A percentile compares a stretch with the other conserved stretches of the same genome.
Evolutionary conservation across 2,329 filamentous ascomycete genomes (phyloP).

Genomic region (Ophiostoma angusticollis): DNA sequence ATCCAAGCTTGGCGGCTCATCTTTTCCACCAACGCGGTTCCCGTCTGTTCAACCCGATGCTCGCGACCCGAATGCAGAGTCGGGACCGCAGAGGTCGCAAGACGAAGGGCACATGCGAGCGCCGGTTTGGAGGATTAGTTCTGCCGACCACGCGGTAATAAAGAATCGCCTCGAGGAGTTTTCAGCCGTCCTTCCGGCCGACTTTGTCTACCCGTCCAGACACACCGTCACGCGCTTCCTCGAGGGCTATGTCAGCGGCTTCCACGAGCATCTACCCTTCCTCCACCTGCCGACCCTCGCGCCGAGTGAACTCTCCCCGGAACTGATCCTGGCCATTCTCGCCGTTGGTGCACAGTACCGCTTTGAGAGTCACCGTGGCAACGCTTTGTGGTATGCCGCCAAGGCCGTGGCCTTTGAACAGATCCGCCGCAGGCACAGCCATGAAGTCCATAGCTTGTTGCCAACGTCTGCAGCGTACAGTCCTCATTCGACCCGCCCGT

Average conservation of each 20-base stretch:
- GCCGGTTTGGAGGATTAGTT: slow-evolving; percentile 35
- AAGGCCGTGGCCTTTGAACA: slow-evolving; percentile 46
- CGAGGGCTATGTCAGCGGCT: slow-evolving; percentile 57
- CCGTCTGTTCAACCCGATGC: slow-evolving; percentile 40
- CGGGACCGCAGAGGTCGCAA: slow-evolving; percentile 22
- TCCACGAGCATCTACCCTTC: slow-evolving; percentile 47
- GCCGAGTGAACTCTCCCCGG: slow-evolving; percentile 51
- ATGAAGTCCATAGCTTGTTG: slow-evolving; percentile 42
- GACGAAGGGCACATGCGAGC: slow-evolving; percentile 26
- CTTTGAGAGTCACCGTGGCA: slow-evolving; percentile 45
- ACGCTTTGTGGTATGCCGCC: slow-evolving; percentile 48
- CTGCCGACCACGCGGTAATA: slow-evolving; percentile 41
- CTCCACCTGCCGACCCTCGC: slow-evolving; percentile 55
- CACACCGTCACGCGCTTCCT: slow-evolving; percentile 56
- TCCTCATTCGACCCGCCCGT: slow-evolving; percentile 46
- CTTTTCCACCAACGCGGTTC: slow-evolving; percentile 42
- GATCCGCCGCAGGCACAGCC: slow-evolving; percentile 42
- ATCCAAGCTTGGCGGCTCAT: slow-evolving; percentile 34
- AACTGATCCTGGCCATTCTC: slow-evolving; percentile 53
- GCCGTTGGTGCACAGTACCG: slow-evolving; percentile 56
- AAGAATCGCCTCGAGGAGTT: slow-evolving; percentile 50
- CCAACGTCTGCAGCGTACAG: slow-evolving; percentile 46
- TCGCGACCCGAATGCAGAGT: slow-evolving; percentile 29
- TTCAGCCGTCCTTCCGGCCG: slow-evolving; percentile 43
- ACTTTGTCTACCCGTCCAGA: slow-evolving; percentile 56